Conservation (phyloP, 2,329 filamentous ascomycete genomes). For the Penicillium sclerotiorum region DNA sequence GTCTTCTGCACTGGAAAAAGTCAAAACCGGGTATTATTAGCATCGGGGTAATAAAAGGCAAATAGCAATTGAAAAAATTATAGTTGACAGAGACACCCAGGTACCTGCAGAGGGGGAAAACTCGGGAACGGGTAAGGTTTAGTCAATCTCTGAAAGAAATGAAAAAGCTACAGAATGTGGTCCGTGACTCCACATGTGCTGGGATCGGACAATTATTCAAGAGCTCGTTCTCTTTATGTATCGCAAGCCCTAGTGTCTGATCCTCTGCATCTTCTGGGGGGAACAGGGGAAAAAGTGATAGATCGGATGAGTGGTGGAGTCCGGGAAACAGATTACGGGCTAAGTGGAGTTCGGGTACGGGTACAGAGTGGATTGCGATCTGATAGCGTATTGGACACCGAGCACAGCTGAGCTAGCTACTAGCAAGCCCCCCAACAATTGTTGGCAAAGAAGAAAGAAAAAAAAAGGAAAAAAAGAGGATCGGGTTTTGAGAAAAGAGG, state of each 20-base stretch:
- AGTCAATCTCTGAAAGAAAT: background rate
- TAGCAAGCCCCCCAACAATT: too few species aligned
- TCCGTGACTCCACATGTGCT: conserved; percentile 2
- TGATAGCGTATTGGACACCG: background rate
- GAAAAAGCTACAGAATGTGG: background rate
- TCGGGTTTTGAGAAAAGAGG: background rate
- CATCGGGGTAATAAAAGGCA: conserved; percentile 10
- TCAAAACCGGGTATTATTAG: conserved; percentile 14
- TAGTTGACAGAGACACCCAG: conserved; percentile 3
- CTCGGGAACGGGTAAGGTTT: conserved; percentile 1
- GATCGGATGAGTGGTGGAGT: conserved; percentile 20
- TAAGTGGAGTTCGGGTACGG: conserved; percentile 16
- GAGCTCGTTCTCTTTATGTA: conserved; percentile 18
- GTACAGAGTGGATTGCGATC: conserved; percentile 18
- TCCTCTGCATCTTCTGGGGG: background rate
- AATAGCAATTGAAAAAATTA: conserved; percentile 2
- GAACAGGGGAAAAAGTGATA: conserved; percentile 17
- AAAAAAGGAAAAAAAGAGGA: background rate
- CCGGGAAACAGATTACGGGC: conserved; percentile 6
- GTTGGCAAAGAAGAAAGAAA: background rate
- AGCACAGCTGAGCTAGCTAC: too few species aligned
- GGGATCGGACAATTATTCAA: conserved; percentile 21
- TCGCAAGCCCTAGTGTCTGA: conserved; percentile 10
- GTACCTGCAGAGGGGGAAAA: conserved; percentile 26
- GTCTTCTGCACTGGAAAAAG: conserved; percentile 7